A percentile compares a stretch with the other conserved stretches of the same genome.
Evolutionary conservation across 1,139 yeast species (phyloP).

Genomic region (Geotrichum macrosporum): DNA sequence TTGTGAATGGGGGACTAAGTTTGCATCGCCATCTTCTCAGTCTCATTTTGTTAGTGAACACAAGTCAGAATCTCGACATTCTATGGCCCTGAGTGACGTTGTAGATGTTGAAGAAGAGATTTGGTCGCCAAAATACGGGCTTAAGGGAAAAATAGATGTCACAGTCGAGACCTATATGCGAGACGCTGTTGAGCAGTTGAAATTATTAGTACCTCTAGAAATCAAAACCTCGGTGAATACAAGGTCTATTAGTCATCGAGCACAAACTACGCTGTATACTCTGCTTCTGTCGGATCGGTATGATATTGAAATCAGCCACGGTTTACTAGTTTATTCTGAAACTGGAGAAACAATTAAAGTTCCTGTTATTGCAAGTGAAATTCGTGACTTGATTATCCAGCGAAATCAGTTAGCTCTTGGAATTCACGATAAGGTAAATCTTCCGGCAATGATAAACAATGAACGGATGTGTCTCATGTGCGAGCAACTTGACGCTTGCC

Average conservation of each 20-base stretch:
- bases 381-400: slow-evolving; percentile 61
- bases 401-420: slow-evolving; percentile 66
- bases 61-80: slow-evolving; percentile 25
- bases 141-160: slow-evolving; percentile 86
- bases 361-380: slow-evolving; percentile 43
- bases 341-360: slow-evolving; percentile 51
- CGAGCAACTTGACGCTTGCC: slow-evolving; percentile 57
- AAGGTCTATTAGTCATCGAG: slow-evolving; percentile 65
- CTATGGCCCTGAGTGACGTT: slow-evolving; percentile 52
- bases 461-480: slow-evolving; percentile 63
- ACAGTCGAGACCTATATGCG: slow-evolving; percentile 55
- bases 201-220: slow-evolving; percentile 67
- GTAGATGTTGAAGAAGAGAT: slow-evolving; percentile 86
- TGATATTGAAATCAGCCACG: slow-evolving; percentile 58
- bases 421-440: slow-evolving; percentile 41
- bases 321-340: slow-evolving; percentile 71
- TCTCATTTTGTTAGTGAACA: slow-evolving; percentile 30
- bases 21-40: slow-evolving; percentile 35
- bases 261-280: slow-evolving; percentile 84
- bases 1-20: slow-evolving; percentile 57
- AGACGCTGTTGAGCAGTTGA: slow-evolving; percentile 9
- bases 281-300: slow-evolving; percentile 76
- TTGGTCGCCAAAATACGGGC: slow-evolving; percentile 86
- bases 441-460: slow-evolving; percentile 59
- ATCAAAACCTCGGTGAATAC: slow-evolving; percentile 73